Conservation (phyloP, 306 rosid genomes). For the Elaeagnus macrophylla region DNA sequence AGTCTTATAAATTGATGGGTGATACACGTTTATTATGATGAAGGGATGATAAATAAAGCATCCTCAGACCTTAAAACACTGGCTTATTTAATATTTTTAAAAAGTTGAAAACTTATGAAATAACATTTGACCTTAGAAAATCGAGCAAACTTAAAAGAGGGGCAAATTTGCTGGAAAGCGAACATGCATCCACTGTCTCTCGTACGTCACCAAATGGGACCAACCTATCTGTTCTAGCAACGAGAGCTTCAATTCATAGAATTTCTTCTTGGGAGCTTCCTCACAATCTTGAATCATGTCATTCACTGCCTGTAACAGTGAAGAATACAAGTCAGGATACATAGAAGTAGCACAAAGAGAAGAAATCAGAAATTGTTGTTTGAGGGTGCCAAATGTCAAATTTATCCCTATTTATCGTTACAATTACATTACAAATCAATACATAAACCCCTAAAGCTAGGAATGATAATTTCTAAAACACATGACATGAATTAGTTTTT, state of each 20-base stretch:
- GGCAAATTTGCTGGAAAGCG: conserved; percentile 82
- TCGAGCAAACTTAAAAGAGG: conserved; percentile 37
- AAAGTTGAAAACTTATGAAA: not conserved
- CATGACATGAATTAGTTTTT: too few species aligned
- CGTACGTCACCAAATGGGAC: conserved; percentile 61
- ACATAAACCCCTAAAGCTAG: too few species aligned
- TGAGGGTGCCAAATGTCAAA: too few species aligned
- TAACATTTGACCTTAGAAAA: not conserved
- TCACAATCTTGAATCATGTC: conserved; percentile 68
- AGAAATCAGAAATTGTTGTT: not conserved
- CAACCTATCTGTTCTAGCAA: conserved; percentile 80
- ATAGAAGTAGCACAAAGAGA: not conserved
- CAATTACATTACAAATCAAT: too few species aligned
- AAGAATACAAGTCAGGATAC: not conserved
- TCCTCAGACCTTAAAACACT: too few species aligned
- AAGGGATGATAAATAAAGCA: too few species aligned
- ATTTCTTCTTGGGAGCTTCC: conserved; percentile 71
- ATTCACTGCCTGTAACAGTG: conserved; percentile 40
- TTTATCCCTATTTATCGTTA: too few species aligned
- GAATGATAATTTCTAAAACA: too few species aligned
- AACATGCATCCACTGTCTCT: conserved; percentile 79
- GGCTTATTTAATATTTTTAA: too few species aligned
- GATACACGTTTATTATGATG: too few species aligned
- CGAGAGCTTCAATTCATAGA: conserved; percentile 65
- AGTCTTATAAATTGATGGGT: too few species aligned